Base-by-base conservation (phyloP, 176 grass and related monocot genomes). In the Ensete glaucum region DNA sequence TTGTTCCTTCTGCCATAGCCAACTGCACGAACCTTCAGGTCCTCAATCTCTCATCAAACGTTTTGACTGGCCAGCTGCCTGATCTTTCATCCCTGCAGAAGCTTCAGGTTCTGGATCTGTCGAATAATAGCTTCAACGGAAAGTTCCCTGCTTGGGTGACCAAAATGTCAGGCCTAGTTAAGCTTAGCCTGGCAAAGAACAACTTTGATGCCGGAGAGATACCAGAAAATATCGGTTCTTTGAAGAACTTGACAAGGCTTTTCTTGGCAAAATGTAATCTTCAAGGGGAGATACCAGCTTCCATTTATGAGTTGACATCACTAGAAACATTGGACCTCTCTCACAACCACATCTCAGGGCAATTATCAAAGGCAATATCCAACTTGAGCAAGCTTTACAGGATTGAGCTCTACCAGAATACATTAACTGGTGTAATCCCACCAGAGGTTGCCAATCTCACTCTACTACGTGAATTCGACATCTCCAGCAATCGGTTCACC, bases 331-430 rank as follows among this genome's bases (percentile, higher is more conserved):
- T 99, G 63, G 95, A 99, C 76, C 84, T 99, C 64, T 99, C 95
- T 16, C 80, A 84, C 70, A 99, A 99, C 82, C 82, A 99, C 69
- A 91, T 99, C 23, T 84, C 88, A 3, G 95, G 88, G 52, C 67
- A 65, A 24, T 84, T 99, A 64, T 86, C 95, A 2, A 82, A 80
- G 76, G 80, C 69, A 7, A 99, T 99, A 82, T 85, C 86, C 64
- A 89, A 89, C 62, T 80, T 99, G 68, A 71, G 49, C 59, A 91
- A 85, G 75, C 76, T 98, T 20, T 91, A 85, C 88, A 98, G 93
- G 83, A 94, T 98, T 80, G 95, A 98, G 86, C 84, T 98, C 73
- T 94, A 91, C 84, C 84, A 89, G 58, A 98, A 98, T 68, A 98
- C 93, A 16, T 71, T 98, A 50, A 98, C 86, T 60, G 95, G 95